Conservation (phyloP, 2,329 filamentous ascomycete genomes). For the Emydomyces testavorans region DNA sequence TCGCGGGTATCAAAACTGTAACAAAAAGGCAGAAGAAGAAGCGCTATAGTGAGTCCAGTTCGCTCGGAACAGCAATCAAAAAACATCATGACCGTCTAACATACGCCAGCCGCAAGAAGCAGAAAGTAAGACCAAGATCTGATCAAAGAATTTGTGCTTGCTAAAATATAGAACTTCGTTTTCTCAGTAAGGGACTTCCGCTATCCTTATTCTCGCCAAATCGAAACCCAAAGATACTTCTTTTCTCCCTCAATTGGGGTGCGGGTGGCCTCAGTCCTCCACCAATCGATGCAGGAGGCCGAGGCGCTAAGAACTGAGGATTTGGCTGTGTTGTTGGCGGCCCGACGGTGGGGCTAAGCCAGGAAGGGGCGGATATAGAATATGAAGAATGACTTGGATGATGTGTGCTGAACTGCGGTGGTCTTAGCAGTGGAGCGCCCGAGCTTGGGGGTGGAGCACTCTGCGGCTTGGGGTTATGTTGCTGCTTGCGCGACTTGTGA, state of each 20-base stretch:
- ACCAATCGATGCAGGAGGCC: conserved; percentile 2
- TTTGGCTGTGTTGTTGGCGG: conserved; percentile 11
- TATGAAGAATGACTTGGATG: not conserved
- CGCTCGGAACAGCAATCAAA: too few relatives aligned
- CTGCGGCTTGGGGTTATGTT: conserved; percentile 13
- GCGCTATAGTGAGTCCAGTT: too few relatives aligned
- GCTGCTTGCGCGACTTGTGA: conserved; percentile 23
- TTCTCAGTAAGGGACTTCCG: conserved; percentile 31
- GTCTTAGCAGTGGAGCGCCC: not conserved
- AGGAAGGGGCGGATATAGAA: conserved; percentile 14
- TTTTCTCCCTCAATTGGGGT: conserved; percentile 28
- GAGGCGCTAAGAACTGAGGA: conserved; percentile 17
- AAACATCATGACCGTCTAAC: too few relatives aligned
- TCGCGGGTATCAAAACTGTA: not conserved
- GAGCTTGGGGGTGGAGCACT: not conserved
- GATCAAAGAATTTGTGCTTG: not conserved
- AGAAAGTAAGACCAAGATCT: not conserved
- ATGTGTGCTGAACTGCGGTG: not conserved
- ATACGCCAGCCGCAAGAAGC: too few relatives aligned
- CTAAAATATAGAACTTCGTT: conserved; percentile 37
- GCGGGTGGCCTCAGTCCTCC: conserved; percentile 18
- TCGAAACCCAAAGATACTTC: conserved; percentile 37
- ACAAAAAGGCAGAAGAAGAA: too few relatives aligned
- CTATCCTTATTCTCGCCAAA: conserved; percentile 22
- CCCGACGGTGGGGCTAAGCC: conserved; percentile 12